Conservation (phyloP, 306 rosid genomes). For the Dicorynia guianensis region DNA sequence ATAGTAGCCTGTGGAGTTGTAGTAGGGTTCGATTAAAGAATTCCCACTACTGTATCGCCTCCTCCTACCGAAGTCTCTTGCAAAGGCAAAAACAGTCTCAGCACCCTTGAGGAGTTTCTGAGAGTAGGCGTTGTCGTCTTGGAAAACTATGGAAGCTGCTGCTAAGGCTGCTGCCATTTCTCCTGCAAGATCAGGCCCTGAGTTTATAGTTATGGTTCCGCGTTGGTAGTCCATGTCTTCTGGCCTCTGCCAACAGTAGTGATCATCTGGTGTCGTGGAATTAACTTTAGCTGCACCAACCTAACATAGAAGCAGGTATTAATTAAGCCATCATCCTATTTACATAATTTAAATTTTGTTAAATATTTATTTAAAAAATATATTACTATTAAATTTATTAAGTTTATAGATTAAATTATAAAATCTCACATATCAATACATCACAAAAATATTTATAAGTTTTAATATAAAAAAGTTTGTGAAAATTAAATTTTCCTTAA, state of each 20-base stretch:
- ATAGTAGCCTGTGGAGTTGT: slow-evolving; percentile 67
- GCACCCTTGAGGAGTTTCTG: slow-evolving; percentile 56
- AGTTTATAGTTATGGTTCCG: slow-evolving; percentile 18
- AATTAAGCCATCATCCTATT: too few relatives aligned
- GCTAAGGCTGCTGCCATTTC: slow-evolving; percentile 82
- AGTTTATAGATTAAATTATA: too few relatives aligned
- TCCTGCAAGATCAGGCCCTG: slow-evolving; percentile 71
- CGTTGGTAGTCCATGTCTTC: slow-evolving; percentile 64
- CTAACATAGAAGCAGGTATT: slow-evolving; percentile 35
- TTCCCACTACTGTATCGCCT: slow-evolving; percentile 45
- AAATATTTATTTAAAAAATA: too few relatives aligned
- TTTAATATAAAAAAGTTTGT: too few relatives aligned
- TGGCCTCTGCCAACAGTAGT: slow-evolving; percentile 72
- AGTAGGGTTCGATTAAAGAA: slow-evolving; percentile 42
- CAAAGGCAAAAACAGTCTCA: slow-evolving; percentile 53
- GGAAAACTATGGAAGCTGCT: slow-evolving; percentile 72
- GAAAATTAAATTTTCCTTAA: too few relatives aligned
- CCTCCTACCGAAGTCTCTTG: slow-evolving; percentile 56
- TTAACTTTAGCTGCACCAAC: slow-evolving; percentile 59
- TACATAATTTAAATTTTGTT: too few relatives aligned
- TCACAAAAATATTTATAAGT: too few relatives aligned
- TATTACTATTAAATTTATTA: too few relatives aligned
- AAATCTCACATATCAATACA: too few relatives aligned
- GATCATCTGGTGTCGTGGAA: slow-evolving; percentile 58
- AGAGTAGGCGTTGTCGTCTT: slow-evolving; percentile 54